These are phyloP conservation scores for Conringia planisiliqua DNA, from an alignment of 345 rosid genomes.

Conservation along the genomic window DNA sequence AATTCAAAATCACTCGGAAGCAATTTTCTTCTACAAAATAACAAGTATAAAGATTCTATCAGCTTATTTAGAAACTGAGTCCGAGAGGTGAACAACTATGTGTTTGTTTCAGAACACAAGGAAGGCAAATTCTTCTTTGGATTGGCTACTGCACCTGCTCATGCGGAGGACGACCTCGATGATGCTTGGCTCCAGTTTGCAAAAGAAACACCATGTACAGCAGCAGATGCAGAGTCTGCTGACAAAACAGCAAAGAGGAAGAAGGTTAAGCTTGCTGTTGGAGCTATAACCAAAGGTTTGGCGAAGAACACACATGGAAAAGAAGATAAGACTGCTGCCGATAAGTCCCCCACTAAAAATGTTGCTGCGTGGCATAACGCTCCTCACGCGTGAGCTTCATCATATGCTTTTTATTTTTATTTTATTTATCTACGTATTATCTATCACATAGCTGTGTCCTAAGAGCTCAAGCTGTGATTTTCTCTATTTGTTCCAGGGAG, in stretches of 20 bases:
- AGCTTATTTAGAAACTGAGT: neutral
- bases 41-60: neutral
- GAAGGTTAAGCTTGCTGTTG: constrained; percentile 68
- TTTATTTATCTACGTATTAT: neutral
- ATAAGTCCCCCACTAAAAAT: constrained; percentile 55
- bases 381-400: constrained; percentile 66
- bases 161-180: constrained; percentile 79
- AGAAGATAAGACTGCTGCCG: constrained; percentile 13
- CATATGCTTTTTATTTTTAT: neutral
- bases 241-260: constrained; percentile 38
- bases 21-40: neutral
- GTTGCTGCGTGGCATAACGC: constrained; percentile 96
- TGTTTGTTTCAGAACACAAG: constrained; percentile 28
- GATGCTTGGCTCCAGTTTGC: constrained; percentile 98
- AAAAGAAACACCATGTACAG: constrained; percentile 48
- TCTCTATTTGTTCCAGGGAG: constrained; percentile 53
- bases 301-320: constrained; percentile 50
- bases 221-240: constrained; percentile 50
- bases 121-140: constrained; percentile 78
- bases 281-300: constrained; percentile 86
- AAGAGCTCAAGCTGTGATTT: constrained; percentile 19
- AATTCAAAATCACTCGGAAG: neutral
- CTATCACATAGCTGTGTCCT: neutral
- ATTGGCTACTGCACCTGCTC: constrained; percentile 96
- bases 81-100: neutral